Conservation (phyloP, 257 asterid genomes). For the Przewalskia tangutica region DNA sequence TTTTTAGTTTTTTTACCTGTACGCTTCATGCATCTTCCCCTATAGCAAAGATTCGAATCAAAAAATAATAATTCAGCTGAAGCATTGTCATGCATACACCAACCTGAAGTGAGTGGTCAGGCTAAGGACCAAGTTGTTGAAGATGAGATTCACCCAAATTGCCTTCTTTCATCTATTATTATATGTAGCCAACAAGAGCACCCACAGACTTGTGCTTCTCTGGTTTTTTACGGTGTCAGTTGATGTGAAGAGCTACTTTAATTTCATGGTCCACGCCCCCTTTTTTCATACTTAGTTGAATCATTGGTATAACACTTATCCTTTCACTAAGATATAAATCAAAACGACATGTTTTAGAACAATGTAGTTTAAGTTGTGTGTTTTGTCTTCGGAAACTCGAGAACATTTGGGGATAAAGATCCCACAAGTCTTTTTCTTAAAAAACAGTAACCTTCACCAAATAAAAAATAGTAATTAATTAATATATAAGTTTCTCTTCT, state of each 20-base stretch:
- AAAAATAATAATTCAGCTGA: neutral
- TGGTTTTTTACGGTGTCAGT: neutral
- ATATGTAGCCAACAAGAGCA: neutral
- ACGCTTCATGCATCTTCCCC: too few species aligned
- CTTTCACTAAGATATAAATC: neutral
- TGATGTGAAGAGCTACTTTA: too few species aligned
- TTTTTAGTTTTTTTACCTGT: neutral
- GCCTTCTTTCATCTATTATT: conserved; percentile 4
- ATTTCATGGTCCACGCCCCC: neutral
- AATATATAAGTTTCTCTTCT: too few species aligned
- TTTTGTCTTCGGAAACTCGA: too few species aligned
- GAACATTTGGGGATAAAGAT: too few species aligned
- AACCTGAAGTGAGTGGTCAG: neutral
- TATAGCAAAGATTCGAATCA: neutral
- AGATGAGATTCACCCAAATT: neutral
- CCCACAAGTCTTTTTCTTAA: too few species aligned
- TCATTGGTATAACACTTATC: neutral
- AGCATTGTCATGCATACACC: neutral
- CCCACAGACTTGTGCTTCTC: neutral
- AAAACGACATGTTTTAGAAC: too few species aligned
- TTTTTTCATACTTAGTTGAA: too few species aligned
- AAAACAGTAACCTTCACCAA: too few species aligned
- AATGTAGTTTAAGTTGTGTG: too few species aligned
- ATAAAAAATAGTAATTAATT: too few species aligned
- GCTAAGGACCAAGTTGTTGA: neutral